phyloP scores from a whole-genome alignment of 1,284 basidiomycete species.

The Phylloboletellus chloephorus region DNA sequence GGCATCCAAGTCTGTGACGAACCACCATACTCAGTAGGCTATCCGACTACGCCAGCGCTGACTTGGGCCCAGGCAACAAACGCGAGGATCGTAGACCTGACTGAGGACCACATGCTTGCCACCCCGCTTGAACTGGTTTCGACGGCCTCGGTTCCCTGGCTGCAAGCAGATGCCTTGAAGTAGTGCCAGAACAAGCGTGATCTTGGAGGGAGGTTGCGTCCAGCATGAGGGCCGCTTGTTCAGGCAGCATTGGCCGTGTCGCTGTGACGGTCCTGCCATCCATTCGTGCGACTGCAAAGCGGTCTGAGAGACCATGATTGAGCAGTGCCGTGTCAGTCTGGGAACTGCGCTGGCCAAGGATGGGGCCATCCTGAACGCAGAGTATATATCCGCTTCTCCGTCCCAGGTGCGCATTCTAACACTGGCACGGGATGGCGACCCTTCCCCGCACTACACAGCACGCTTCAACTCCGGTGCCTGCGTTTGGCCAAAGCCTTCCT shows the following conservation, averaged over 20 bases:
- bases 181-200: constrained; percentile 1
- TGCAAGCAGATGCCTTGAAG: constrained; percentile 30
- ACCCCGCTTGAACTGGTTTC: constrained; percentile 59
- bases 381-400: constrained; percentile 4
- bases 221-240: constrained; percentile 1
- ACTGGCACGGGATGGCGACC: constrained; percentile 27
- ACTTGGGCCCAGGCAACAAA: constrained; percentile 46
- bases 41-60: not conserved
- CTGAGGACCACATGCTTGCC: constrained; percentile 53
- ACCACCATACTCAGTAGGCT: constrained; percentile 46
- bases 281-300: constrained; percentile 1
- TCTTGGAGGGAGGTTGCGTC: not conserved
- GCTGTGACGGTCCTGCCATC: constrained; percentile 3
- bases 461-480: constrained; percentile 5
- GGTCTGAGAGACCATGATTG: not conserved
- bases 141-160: constrained; percentile 57
- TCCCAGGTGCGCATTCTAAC: not conserved
- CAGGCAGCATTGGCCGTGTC: constrained; percentile 14
- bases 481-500: constrained; percentile 15
- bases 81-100: constrained; percentile 50
- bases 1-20: constrained; percentile 63
- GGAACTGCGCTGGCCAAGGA: not conserved
- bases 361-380: not conserved
- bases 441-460: constrained; percentile 27
- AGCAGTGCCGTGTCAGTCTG: not conserved